phyloP scores from a whole-genome alignment of 2,329 filamentous ascomycete genomes.

The Balansia obtecta region DNA sequence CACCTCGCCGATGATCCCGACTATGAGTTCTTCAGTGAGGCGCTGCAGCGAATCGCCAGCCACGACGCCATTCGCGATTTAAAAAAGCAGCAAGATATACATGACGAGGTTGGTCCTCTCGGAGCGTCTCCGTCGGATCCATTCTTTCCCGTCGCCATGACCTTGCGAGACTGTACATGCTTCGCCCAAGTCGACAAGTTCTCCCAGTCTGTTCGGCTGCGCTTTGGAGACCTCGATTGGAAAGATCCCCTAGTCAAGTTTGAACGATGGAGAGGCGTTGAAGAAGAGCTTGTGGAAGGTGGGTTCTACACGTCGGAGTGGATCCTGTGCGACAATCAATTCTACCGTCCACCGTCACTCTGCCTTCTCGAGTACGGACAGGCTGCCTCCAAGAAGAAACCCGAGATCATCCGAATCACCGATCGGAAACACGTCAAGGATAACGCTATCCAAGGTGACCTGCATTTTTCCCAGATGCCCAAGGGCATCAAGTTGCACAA shows the following conservation, averaged over 20 bases:
- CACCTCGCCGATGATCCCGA: constrained; percentile 16
- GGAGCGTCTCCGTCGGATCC: constrained; percentile 26
- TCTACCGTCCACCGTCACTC: constrained; percentile 24
- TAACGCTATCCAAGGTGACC: background rate
- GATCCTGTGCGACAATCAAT: constrained; percentile 20
- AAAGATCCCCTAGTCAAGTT: constrained; percentile 58
- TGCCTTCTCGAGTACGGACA: constrained; percentile 12
- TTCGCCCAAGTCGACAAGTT: constrained; percentile 46
- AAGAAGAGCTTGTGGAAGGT: constrained; percentile 48
- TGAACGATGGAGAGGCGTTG: constrained; percentile 54
- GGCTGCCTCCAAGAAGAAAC: constrained; percentile 2
- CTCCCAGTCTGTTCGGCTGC: constrained; percentile 32
- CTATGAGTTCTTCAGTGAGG: constrained; percentile 16
- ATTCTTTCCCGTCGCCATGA: constrained; percentile 61
- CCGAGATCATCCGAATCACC: constrained; percentile 12
- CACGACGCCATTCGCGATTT: constrained; percentile 23
- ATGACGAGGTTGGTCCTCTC: constrained; percentile 33
- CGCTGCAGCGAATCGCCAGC: constrained; percentile 18
- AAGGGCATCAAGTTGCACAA: constrained; percentile 10
- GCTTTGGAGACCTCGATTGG: constrained; percentile 65
- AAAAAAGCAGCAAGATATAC: constrained; percentile 24
- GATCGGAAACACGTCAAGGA: constrained; percentile 1
- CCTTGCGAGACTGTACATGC: constrained; percentile 65
- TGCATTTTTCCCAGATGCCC: background rate
- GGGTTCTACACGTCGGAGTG: constrained; percentile 53